Percentiles rank a stretch among this genome's conserved stretches.
These are phyloP conservation scores for Hypoxylon sp. DNA, from an alignment of 2,329 filamentous ascomycete genomes.

Conservation along the genomic window DNA sequence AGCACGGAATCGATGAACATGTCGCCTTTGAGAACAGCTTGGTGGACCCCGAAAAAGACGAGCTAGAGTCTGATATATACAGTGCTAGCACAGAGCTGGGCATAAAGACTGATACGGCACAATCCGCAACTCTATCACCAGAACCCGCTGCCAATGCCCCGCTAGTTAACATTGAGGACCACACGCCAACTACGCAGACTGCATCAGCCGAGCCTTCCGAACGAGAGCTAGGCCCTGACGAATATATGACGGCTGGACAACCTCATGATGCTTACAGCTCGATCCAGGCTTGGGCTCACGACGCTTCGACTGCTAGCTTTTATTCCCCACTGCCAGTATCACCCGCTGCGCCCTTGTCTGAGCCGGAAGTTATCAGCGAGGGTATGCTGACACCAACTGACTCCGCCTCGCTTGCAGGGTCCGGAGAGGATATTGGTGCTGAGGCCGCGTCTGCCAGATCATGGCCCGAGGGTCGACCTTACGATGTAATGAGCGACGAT, in stretches of 20 bases:
- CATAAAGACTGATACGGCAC: slow-evolving; percentile 33
- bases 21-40: slow-evolving; percentile 59
- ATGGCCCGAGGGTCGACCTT: slow-evolving; percentile 59
- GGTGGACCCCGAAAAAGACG: slow-evolving; percentile 63
- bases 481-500: slow-evolving; percentile 72
- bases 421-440: slow-evolving; percentile 64
- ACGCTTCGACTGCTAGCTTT: slow-evolving; percentile 67
- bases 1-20: slow-evolving; percentile 68
- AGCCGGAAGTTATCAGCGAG: slow-evolving; percentile 66
- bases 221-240: slow-evolving; percentile 60
- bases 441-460: slow-evolving; percentile 59
- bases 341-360: slow-evolving; percentile 65
- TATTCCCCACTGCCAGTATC: slow-evolving; percentile 73
- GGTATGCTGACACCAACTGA: slow-evolving; percentile 73
- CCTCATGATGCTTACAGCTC: slow-evolving; percentile 67
- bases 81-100: slow-evolving; percentile 66
- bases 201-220: slow-evolving; percentile 54
- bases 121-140: slow-evolving; percentile 42
- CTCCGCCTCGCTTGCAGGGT: slow-evolving; percentile 69
- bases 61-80: slow-evolving; percentile 70
- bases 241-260: slow-evolving; percentile 69
- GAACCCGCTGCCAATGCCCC: slow-evolving; percentile 49
- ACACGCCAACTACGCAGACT: slow-evolving; percentile 21
- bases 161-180: slow-evolving; percentile 55
- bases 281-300: slow-evolving; percentile 76